A percentile compares a stretch with the other conserved stretches of the same genome.
Evolutionary conservation across 2,329 filamentous ascomycete species (phyloP).

Genomic region (Alternaria novae-zelandiae): DNA sequence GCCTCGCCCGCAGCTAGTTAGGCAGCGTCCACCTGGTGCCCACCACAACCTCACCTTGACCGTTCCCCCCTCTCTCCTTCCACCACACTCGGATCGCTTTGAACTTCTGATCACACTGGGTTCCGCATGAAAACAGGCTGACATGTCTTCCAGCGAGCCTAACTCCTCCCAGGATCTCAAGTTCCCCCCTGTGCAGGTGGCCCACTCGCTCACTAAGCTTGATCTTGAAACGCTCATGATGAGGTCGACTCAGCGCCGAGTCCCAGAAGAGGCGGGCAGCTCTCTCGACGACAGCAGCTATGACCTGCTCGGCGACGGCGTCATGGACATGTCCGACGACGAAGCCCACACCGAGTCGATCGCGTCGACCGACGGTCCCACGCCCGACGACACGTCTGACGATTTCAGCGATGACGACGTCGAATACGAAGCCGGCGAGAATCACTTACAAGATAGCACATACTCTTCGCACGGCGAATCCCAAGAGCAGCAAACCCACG

Average conservation of each 20-base stretch:
- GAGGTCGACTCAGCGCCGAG: constrained; percentile 37
- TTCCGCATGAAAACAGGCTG: constrained; percentile 26
- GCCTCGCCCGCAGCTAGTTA: constrained; percentile 29
- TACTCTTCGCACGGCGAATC: constrained; percentile 28
- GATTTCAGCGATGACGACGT: constrained; percentile 41
- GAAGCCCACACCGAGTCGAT: constrained; percentile 48
- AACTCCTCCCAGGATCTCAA: constrained; percentile 36
- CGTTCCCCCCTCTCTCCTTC: constrained; percentile 11
- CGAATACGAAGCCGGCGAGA: constrained; percentile 33
- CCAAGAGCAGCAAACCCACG: constrained; percentile 22
- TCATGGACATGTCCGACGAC: constrained; percentile 44
- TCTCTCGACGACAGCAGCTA: constrained; percentile 48
- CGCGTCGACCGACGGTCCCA: constrained; percentile 41
- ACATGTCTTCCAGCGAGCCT: constrained; percentile 39
- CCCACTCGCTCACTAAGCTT: constrained; percentile 38
- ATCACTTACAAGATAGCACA: constrained; percentile 22
- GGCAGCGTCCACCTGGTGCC: constrained; percentile 29
- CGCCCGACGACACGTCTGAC: constrained; percentile 42
- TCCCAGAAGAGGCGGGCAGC: constrained; percentile 33
- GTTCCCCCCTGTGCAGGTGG: constrained; percentile 41
- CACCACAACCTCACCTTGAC: constrained; percentile 19
- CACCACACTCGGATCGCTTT: constrained; percentile 5
- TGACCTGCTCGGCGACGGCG: constrained; percentile 40
- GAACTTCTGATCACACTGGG: constrained; percentile 3
- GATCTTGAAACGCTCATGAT: constrained; percentile 46